phyloP scores from a whole-genome alignment of 2,329 filamentous ascomycete species.

The Tolypocladium tropicale region DNA sequence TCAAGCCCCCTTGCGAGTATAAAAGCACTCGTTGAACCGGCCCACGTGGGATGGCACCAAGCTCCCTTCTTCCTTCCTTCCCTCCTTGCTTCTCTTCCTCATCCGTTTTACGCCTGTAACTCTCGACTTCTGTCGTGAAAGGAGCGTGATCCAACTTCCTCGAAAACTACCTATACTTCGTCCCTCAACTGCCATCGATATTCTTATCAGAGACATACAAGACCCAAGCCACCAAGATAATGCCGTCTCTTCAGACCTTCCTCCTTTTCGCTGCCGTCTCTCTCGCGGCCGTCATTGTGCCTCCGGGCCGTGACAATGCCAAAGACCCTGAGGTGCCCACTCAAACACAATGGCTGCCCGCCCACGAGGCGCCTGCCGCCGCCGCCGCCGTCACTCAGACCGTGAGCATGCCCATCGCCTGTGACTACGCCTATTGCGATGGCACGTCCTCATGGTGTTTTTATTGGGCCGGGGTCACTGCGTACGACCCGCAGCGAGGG shows the following conservation, averaged over 20 bases:
- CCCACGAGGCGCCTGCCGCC: background rate
- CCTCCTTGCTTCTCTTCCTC: background rate
- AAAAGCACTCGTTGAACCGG: background rate
- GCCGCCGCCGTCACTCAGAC: conserved; percentile 5
- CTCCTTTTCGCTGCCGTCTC: conserved; percentile 1
- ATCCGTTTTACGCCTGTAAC: no score
- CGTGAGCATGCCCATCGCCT: conserved; percentile 11
- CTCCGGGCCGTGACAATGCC: background rate
- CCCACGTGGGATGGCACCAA: background rate
- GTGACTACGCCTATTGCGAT: conserved; percentile 26
- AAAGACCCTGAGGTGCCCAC: background rate
- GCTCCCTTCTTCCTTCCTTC: background rate
- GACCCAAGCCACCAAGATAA: background rate
- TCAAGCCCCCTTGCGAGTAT: background rate
- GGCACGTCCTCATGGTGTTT: conserved; percentile 24
- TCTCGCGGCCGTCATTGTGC: background rate
- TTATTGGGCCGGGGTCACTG: conserved; percentile 26
- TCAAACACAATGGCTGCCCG: background rate
- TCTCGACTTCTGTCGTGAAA: background rate
- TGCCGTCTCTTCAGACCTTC: conserved; percentile 1
- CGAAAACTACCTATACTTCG: background rate
- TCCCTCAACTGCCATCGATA: background rate
- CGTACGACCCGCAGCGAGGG: conserved; percentile 20
- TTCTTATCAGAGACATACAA: background rate
- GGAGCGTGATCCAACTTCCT: background rate